phyloP scores from a whole-genome alignment of 164 flowering plant species.

The Stephania yunnanensis region DNA sequence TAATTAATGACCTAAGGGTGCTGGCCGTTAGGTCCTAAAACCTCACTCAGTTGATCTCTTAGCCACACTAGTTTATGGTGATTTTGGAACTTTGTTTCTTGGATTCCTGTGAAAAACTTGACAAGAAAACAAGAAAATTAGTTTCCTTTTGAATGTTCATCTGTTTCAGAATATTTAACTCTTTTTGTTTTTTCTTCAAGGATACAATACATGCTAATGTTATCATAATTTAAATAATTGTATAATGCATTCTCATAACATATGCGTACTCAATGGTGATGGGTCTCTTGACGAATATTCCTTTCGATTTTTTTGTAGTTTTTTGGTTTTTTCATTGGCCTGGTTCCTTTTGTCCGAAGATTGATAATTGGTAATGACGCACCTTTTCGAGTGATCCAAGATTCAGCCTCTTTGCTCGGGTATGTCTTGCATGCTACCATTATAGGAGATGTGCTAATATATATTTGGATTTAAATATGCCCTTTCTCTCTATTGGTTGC shows the following conservation, averaged over 20 bases:
- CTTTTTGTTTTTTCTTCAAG: neutral
- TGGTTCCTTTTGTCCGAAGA: conserved; percentile 41
- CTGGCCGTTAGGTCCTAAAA: no score
- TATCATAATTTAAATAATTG: neutral
- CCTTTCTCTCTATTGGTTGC: neutral
- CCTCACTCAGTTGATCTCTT: no score
- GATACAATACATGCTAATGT: neutral
- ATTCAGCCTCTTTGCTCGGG: conserved; percentile 53
- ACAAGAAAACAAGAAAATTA: no score
- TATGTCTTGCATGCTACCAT: conserved; percentile 17
- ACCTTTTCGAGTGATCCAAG: conserved; percentile 63
- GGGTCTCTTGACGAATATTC: neutral
- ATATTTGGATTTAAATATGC: neutral
- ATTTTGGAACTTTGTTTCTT: no score
- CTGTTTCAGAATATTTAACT: no score
- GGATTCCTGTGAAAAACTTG: no score
- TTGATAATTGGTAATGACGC: conserved; percentile 51
- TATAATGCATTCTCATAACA: neutral
- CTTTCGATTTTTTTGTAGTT: conserved; percentile 30
- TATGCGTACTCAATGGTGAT: neutral
- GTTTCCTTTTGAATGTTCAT: no score
- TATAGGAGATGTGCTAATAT: neutral
- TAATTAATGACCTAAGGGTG: no score
- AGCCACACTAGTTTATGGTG: no score
- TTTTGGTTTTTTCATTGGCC: conserved; percentile 53